Conservation (phyloP, 2,329 filamentous ascomycete genomes). For the Lasiodiplodia citricola region DNA sequence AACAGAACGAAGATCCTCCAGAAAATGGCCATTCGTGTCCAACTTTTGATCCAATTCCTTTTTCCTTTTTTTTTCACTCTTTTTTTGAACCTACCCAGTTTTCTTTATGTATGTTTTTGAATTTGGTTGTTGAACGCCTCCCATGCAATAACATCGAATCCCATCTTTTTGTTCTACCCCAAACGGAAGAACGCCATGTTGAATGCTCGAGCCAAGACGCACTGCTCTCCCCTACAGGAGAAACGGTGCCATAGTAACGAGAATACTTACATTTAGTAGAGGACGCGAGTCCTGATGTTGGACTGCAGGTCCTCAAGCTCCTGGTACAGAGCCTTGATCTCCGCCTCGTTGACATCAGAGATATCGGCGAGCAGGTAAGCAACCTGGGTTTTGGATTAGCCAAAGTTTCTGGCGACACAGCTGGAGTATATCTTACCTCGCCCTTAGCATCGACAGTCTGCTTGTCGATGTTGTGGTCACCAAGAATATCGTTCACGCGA, state of each 20-base stretch:
- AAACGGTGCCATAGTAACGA: background rate
- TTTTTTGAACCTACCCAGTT: background rate
- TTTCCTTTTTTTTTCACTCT: background rate
- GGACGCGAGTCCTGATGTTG: conserved; percentile 60
- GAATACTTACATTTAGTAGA: conserved; percentile 45
- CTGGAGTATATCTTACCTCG: conserved; percentile 61
- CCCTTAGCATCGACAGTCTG: conserved; percentile 96
- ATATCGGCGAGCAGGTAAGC: conserved; percentile 99
- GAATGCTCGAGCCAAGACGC: conserved; percentile 36
- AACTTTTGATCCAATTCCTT: background rate
- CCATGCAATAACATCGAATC: conserved; percentile 12
- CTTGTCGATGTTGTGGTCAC: conserved; percentile 97
- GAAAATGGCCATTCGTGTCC: background rate
- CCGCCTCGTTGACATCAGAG: conserved; percentile 77
- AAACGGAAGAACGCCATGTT: conserved; percentile 42
- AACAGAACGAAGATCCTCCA: background rate
- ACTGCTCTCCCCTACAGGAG: background rate
- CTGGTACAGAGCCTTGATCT: conserved; percentile 87
- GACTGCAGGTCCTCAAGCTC: conserved; percentile 80
- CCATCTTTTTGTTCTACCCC: conserved; percentile 23
- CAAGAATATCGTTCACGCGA: conserved; percentile 92
- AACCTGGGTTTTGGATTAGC: conserved; percentile 55
- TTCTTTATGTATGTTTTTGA: background rate
- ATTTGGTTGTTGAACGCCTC: conserved; percentile 21
- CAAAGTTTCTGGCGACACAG: background rate